Evolutionary conservation across 352 stramenopile genomes (phyloP).

Genomic region (Pythium diclinum): DNA sequence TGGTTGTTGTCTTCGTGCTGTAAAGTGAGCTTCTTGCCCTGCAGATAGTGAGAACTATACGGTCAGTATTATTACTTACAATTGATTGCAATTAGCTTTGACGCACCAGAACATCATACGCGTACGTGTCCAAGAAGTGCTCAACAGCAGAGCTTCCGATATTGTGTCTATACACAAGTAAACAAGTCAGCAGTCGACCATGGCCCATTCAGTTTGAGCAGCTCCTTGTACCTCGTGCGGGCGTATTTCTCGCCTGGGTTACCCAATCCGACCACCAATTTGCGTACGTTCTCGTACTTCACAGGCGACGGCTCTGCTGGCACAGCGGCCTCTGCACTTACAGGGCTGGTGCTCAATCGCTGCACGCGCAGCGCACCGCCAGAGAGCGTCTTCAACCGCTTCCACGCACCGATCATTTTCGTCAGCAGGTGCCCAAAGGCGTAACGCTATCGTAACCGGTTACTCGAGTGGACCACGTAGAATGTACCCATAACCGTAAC

Average conservation of each 20-base stretch:
- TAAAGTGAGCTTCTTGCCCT: slow-evolving; percentile 50
- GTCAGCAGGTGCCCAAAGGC: background rate
- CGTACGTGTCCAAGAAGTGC: slow-evolving; percentile 74
- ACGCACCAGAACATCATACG: slow-evolving; percentile 51
- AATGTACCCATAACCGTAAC: slow-evolving; percentile 11
- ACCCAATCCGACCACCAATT: slow-evolving; percentile 80
- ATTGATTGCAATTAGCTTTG: background rate
- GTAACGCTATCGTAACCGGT: slow-evolving; percentile 3
- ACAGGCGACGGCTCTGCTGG: slow-evolving; percentile 11
- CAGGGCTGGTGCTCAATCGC: slow-evolving; percentile 3
- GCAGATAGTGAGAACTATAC: background rate
- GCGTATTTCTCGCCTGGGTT: slow-evolving; percentile 82
- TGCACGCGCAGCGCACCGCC: slow-evolving; percentile 16
- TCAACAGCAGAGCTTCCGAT: slow-evolving; percentile 61
- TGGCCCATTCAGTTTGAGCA: background rate
- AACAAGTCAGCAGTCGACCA: background rate
- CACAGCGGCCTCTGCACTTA: background rate
- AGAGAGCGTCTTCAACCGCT: slow-evolving; percentile 27
- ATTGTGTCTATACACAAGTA: slow-evolving; percentile 55
- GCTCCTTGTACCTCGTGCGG: slow-evolving; percentile 51
- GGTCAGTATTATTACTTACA: background rate
- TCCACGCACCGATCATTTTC: slow-evolving; percentile 19
- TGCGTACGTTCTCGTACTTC: slow-evolving; percentile 72
- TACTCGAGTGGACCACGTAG: slow-evolving; percentile 16
- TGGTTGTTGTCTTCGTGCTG: slow-evolving; percentile 59